Conservation (phyloP, 208 protist species). For the Angomonas desouzai region DNA sequence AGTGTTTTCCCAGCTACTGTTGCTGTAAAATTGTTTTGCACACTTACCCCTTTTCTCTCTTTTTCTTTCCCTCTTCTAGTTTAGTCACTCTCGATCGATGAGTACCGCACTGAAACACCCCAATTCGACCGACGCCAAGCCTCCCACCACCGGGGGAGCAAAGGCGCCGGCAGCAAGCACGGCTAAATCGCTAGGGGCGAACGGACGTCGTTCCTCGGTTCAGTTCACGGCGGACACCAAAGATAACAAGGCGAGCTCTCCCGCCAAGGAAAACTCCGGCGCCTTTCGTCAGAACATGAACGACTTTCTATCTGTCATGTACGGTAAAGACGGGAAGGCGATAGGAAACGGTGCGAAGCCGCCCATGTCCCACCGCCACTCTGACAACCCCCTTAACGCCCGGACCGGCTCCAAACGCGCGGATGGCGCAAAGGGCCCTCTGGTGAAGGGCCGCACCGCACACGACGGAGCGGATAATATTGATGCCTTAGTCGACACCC, state of each 20-base stretch:
- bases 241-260: not conserved
- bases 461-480: slow-evolving; percentile 21
- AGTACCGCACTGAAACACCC: slow-evolving; percentile 5
- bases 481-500: slow-evolving; percentile 29
- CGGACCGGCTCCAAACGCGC: not conserved
- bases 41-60: not conserved
- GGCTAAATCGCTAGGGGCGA: not conserved
- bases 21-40: no score
- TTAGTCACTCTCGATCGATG: not conserved
- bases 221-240: slow-evolving; percentile 16
- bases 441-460: slow-evolving; percentile 19
- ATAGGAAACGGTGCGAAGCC: not conserved
- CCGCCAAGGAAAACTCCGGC: slow-evolving; percentile 8
- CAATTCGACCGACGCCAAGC: slow-evolving; percentile 1
- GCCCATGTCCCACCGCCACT: not conserved
- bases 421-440: slow-evolving; percentile 15
- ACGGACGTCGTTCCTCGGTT: slow-evolving; percentile 16
- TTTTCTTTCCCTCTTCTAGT: slow-evolving; percentile 8
- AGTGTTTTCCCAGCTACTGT: no score
- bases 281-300: slow-evolving; percentile 33
- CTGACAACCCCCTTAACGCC: not conserved
- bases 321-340: slow-evolving; percentile 18
- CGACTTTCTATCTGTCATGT: slow-evolving; percentile 42
- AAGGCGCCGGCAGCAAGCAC: not conserved
- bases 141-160: not conserved